Evolutionary conservation across 2,329 filamentous ascomycete genomes (phyloP).

Genomic region (Alternaria triticina): DNA sequence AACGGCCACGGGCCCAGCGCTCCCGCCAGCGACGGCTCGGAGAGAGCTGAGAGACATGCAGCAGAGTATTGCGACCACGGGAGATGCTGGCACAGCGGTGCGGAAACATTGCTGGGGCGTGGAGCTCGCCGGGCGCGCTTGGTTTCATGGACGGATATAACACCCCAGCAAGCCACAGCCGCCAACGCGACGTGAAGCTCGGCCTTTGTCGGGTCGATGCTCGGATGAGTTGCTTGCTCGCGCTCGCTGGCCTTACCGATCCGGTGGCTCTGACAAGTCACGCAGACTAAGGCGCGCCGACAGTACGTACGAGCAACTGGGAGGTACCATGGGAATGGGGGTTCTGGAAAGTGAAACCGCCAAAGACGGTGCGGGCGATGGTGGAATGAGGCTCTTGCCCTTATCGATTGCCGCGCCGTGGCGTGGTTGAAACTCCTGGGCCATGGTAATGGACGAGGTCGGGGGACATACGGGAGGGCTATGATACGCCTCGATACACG

Average conservation of each 20-base stretch:
- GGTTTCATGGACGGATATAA: conserved; percentile 31
- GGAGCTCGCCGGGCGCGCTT: conserved; percentile 18
- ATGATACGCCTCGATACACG: neutral
- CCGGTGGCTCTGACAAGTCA: conserved; percentile 17
- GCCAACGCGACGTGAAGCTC: conserved; percentile 21
- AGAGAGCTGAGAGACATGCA: neutral
- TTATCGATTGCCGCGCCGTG: conserved; percentile 28
- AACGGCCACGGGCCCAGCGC: neutral
- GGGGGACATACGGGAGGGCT: neutral
- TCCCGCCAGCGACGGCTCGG: neutral
- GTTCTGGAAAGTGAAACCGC: neutral
- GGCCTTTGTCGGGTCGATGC: conserved; percentile 25
- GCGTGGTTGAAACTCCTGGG: conserved; percentile 20
- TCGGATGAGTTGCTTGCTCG: conserved; percentile 29
- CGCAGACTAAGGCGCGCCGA: conserved; percentile 7
- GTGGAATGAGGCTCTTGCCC: conserved; percentile 19
- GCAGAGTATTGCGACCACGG: neutral
- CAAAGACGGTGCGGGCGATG: neutral
- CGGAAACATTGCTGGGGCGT: conserved; percentile 1
- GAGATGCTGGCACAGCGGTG: neutral
- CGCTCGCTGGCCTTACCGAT: conserved; percentile 15
- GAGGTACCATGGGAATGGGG: conserved; percentile 5
- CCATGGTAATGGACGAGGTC: neutral
- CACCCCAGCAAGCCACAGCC: conserved; percentile 29
- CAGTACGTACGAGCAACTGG: conserved; percentile 8